Evolutionary conservation across 2,329 filamentous ascomycete genomes (phyloP), one percentile per base, ranked within the genome.

Genomic region (Fusarium guadeloupense): DNA sequence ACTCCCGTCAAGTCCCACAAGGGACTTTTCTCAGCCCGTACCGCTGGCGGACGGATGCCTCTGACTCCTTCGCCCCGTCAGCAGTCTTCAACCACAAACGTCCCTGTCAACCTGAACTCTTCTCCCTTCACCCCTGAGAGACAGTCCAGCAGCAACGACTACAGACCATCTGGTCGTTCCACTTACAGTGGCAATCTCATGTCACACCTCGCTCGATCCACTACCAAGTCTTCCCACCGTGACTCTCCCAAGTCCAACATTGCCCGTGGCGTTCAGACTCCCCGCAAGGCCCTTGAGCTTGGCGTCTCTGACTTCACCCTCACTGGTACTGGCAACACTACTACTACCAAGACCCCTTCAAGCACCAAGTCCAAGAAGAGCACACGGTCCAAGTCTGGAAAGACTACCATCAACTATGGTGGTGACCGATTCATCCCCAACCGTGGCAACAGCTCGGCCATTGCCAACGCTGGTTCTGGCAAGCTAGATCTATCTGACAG

Each of bases 221-320:
- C 77, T 58, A 83, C 87, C 60, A 89, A 88, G 80, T 79, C 83
- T 34, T 81, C 85, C 34, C 89, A 91, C 76, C 89, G 91, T 44
- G 91, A 95, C 74, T 97, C 94, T 3, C 93, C 93, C 74, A 98
- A 98, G 83, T 97, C 93, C 56, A 98, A 97, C 83, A 97, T 97
- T 76, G 91, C 90, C 66, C 87, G 88, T 64, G 80, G 80, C 35
- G 85, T 86, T 52, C 84, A 88, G 54, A 93, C 92, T 37, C 93
- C 94, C 17, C 90, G 91, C 71, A 92, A 90, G 75, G 85, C 82
- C 40, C 85, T 98, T 33, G 94, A 98, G 77, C 85, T 97, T 34
- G 93, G 92, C 66, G 89, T 97, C 28, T 97, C 93, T 34, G 93
- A 99, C 74, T 98, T 94, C 83, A 87, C 91, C 16, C 83, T 99